Conservation (phyloP, 768 basidiomycete species). For the Mycena amicta region DNA sequence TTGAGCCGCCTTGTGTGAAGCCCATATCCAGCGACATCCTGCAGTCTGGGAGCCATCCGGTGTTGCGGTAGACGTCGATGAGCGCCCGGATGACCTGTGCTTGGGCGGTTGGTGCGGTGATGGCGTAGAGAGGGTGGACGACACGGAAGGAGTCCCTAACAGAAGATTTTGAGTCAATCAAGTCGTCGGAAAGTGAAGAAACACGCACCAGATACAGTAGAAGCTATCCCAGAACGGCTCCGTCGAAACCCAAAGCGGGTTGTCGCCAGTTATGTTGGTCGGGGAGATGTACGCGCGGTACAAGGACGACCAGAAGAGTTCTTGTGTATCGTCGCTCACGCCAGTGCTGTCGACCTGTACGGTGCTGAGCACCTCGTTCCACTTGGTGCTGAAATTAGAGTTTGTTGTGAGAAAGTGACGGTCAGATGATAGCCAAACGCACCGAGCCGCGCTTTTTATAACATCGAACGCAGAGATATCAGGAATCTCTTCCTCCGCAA, state of each 20-base stretch:
- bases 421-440: neutral
- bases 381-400: constrained; percentile 6
- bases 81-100: constrained; percentile 28
- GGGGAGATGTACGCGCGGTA: constrained; percentile 28
- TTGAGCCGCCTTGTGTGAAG: constrained; percentile 30
- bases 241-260: constrained; percentile 26
- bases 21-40: constrained; percentile 30
- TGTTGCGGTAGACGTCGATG: constrained; percentile 28
- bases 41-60: constrained; percentile 30
- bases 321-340: constrained; percentile 7
- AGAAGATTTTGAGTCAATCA: neutral
- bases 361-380: constrained; percentile 17
- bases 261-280: constrained; percentile 29
- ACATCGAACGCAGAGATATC: constrained; percentile 10
- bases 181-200: neutral
- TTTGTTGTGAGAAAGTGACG: neutral
- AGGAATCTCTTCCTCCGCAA: constrained; percentile 42
- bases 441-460: constrained; percentile 11
- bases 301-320: constrained; percentile 19
- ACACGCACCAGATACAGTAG: constrained; percentile 28
- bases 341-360: constrained; percentile 18
- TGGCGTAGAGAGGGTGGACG: constrained; percentile 20
- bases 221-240: constrained; percentile 30
- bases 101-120: constrained; percentile 17
- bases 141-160: constrained; percentile 21